Evolutionary conservation across 2,329 filamentous ascomycete genomes (phyloP), one percentile per base, ranked within the genome.

Genomic region (Alternaria gansuensis): DNA sequence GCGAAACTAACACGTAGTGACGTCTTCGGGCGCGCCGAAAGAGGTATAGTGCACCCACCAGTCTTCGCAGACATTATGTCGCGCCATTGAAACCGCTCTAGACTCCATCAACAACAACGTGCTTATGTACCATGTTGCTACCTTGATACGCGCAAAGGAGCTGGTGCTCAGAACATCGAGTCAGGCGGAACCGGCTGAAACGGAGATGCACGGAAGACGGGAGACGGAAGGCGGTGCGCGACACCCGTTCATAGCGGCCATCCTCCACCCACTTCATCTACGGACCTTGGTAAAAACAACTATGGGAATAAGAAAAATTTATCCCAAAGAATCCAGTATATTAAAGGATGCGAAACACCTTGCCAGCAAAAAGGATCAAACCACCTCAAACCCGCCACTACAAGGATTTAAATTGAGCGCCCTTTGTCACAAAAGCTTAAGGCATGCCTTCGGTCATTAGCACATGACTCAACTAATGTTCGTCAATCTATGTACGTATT

Each of bases 341-440:
- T 48, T 36, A 24, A 48, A 36, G 23, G 14, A 48, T 34, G 28
- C 21, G 11, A 43, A 31, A 41, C n/a, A 51, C 24, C 2, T 7
- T 41, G n/a, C 23, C 10, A 28, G 29, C 24, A 23, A 50, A 52
- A 44, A 52, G 31, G 39, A 24, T 52, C 48, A 41, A 33, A 39
- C n/a, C 10, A 26, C 3, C 46, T 43, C 37, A 56, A 56, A 52
- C 10, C 54, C 54, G 48, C 54, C 48, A 39, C 31, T 17, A 11
- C 49, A 51, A 24, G 54, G 48, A 9, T 44, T 33, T 34, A 41
- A 11, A 52, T 44, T 48, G 23, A 13, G 13, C 13, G n/a, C 21
- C 44, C 21, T 40, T 40, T 11, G 21, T 29, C 34, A 17, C 44
- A 34, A 36, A 34, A 26, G 13, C 21, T 48, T 48, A 14, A 48